Conservation (phyloP, 495 filamentous ascomycete genomes). For the Podospora appendiculata region DNA sequence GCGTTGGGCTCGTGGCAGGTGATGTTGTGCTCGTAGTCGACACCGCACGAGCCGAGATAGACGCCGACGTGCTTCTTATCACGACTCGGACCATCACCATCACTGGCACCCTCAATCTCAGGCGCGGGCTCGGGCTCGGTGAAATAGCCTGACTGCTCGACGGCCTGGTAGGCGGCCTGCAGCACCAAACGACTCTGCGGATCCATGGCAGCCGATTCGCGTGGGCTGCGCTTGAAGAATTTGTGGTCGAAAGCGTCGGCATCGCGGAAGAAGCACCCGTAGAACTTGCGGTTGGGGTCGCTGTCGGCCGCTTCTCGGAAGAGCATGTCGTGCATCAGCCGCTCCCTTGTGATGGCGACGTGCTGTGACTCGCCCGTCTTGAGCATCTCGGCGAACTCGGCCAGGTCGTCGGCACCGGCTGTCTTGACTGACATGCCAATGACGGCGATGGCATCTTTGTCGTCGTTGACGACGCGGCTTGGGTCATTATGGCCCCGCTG, state of each 20-base stretch:
- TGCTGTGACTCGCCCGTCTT: background rate
- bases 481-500: too few relatives aligned
- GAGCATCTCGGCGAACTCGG: constrained; percentile 2
- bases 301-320: too few relatives aligned
- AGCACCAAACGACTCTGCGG: constrained; percentile 71
- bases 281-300: background rate
- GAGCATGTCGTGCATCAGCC: background rate
- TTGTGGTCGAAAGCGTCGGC: constrained; percentile 38
- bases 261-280: constrained; percentile 25
- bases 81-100: background rate
- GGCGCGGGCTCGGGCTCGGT: too few relatives aligned
- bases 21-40: constrained; percentile 24
- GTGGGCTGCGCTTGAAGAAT: constrained; percentile 49
- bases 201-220: constrained; percentile 53
- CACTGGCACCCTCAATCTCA: too few relatives aligned
- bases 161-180: constrained; percentile 68
- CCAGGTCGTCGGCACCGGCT: constrained; percentile 18
- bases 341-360: too few relatives aligned
- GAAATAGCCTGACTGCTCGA: constrained; percentile 55
- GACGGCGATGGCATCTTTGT: constrained; percentile 22
- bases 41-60: constrained; percentile 14
- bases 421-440: constrained; percentile 31
- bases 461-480: too few relatives aligned
- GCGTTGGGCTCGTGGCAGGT: constrained; percentile 35
- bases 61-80: constrained; percentile 11